phyloP scores from a whole-genome alignment of 495 filamentous ascomycete species.

The Penicillium longicatenatum region DNA sequence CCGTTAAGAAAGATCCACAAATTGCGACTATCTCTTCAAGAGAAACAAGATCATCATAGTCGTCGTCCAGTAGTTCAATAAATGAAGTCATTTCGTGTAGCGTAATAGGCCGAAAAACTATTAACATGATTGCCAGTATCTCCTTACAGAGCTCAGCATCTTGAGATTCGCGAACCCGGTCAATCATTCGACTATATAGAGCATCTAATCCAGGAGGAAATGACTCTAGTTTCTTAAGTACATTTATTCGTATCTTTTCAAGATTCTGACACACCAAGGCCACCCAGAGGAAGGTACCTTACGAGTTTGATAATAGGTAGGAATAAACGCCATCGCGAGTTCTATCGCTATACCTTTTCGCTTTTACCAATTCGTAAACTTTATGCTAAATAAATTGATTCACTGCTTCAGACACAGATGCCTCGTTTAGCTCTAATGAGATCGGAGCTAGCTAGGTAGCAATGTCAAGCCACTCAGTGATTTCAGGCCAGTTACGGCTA shows the following conservation, averaged over 20 bases:
- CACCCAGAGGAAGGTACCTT: slow-evolving; percentile 9
- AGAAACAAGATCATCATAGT: not conserved
- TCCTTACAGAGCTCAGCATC: slow-evolving; percentile 4
- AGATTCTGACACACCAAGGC: slow-evolving; percentile 5
- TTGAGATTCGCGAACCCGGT: not conserved
- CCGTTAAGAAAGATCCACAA: slow-evolving; percentile 10
- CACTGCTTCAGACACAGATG: slow-evolving; percentile 1
- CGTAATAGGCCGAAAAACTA: not conserved
- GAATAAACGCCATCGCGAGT: slow-evolving; percentile 44
- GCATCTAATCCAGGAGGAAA: slow-evolving; percentile 4
- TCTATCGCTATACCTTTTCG: slow-evolving; percentile 17
- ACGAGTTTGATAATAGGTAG: slow-evolving; percentile 30
- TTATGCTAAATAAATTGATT: slow-evolving; percentile 2
- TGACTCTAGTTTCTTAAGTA: not conserved
- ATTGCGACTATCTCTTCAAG: slow-evolving; percentile 2
- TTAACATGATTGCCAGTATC: slow-evolving; percentile 2
- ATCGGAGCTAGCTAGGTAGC: not conserved
- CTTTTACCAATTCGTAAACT: not conserved
- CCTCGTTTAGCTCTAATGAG: slow-evolving; percentile 7
- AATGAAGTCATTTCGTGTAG: not conserved
- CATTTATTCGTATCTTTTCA: not conserved
- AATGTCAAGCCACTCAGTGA: slow-evolving; percentile 1
- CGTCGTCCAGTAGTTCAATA: not conserved
- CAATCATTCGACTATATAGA: slow-evolving; percentile 1
- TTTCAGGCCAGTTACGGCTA: slow-evolving; percentile 5